These are phyloP conservation scores for Castanea mollissima DNA, from an alignment of 306 rosid species.

Conservation along the genomic window DNA sequence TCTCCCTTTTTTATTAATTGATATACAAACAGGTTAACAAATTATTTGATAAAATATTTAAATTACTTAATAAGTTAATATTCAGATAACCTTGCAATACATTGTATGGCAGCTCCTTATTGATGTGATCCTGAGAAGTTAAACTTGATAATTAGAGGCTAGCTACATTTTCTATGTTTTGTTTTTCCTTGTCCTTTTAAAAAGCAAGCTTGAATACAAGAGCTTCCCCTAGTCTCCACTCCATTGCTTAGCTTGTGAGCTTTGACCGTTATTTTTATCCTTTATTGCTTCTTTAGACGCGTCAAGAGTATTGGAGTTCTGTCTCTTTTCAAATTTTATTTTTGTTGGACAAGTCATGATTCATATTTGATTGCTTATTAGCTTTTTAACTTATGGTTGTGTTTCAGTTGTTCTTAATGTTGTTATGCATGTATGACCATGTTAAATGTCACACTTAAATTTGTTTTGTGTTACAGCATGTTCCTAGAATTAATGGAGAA, in stretches of 20 bases:
- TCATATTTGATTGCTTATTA: not conserved
- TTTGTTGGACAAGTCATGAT: not conserved
- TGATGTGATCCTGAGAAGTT: not conserved
- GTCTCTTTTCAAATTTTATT: not conserved
- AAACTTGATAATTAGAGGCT: not conserved
- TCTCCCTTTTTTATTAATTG: not conserved
- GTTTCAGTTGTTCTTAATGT: conserved; percentile 12
- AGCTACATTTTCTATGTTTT: not conserved
- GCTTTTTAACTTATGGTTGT: conserved; percentile 1
- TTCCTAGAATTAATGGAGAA: conserved; percentile 89
- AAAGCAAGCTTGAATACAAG: not conserved
- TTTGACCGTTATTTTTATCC: too few species aligned
- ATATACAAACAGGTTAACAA: not conserved
- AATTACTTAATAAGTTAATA: not conserved
- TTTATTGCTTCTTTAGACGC: not conserved
- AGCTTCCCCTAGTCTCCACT: not conserved
- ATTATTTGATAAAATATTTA: not conserved
- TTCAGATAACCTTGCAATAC: not conserved
- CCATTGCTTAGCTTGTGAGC: not conserved
- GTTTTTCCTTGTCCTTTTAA: not conserved
- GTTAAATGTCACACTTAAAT: not conserved
- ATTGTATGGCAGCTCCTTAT: not conserved
- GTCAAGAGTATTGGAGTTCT: not conserved
- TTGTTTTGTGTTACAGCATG: conserved; percentile 53
- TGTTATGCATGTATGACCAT: conserved; percentile 1